Evolutionary conservation across 2,329 filamentous ascomycete species (phyloP), one percentile per base, ranked within the genome.

Genomic region (Intubia oerlemansii): DNA sequence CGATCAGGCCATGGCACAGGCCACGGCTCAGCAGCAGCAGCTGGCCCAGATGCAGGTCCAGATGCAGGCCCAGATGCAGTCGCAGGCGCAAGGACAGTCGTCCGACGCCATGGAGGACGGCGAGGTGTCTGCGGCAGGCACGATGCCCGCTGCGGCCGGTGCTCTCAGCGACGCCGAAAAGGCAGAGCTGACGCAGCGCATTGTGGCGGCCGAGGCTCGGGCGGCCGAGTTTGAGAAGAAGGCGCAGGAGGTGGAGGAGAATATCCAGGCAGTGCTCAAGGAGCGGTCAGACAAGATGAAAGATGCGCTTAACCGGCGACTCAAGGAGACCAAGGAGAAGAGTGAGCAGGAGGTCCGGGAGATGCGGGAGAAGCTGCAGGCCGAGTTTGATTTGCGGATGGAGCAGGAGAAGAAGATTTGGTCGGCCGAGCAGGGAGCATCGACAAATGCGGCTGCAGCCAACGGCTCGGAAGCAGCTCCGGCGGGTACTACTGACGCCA

Each of bases 221-320:
- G 66, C 74, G 7, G 56, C 60, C 4, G 70, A 75, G 38, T 62
- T 65, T 26, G 72, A 81, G 42, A 52, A 57, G 10, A 74, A 72
- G 46, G 62, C 56, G 2, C 59, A 63, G 30, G 65, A 71, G 34
- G 54, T 75, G 11, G 76, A 84, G 42, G 62, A 66, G 17, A 60
- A 57, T 31, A 61, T 69, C 25, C 56, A 66, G 32, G 53, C 50
- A 20, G 68, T 62, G 9, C 57, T 78, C 34, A 76, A 76, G 41
- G 54, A 61, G 29, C 62, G 71, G 25, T 70, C 69, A 2, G 66
- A 78, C 24, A 65, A 64, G 44, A 76, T 80, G 72, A 75, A 71
- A 42, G 58, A 64, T 14, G 51, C 62, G 2, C 51, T 80, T 28
- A 74, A 71, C 41, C 70, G 66, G 43, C 80, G 76, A 44, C 57